phyloP scores from a whole-genome alignment of 257 asterid species.

The Coffea canephora region DNA sequence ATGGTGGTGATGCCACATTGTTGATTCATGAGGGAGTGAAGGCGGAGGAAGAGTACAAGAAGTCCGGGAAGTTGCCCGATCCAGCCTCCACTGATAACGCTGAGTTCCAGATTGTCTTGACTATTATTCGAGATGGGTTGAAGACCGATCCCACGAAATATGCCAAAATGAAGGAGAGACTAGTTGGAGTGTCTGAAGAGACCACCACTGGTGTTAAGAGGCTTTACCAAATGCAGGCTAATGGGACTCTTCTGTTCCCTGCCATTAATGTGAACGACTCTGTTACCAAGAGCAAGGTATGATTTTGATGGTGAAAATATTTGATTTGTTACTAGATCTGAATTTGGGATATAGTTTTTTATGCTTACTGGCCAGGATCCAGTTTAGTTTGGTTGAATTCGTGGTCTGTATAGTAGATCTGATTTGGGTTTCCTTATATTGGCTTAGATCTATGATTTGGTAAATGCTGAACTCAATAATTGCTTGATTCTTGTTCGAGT shows the following conservation, averaged over 20 bases:
- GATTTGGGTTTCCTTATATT: background rate
- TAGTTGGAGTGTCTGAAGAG: slow-evolving; percentile 91
- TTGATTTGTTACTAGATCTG: background rate
- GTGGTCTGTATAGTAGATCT: background rate
- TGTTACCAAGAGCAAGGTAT: slow-evolving; percentile 95
- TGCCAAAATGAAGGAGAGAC: slow-evolving; percentile 71
- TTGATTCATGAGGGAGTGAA: slow-evolving; percentile 88
- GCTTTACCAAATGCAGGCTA: slow-evolving; percentile 83
- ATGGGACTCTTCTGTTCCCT: slow-evolving; percentile 70
- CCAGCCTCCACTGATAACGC: slow-evolving; percentile 71
- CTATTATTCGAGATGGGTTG: slow-evolving; percentile 62
- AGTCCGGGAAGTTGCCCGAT: slow-evolving; percentile 60
- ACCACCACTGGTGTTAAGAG: slow-evolving; percentile 95
- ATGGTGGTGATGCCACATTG: slow-evolving; percentile 82
- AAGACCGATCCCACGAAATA: slow-evolving; percentile 65
- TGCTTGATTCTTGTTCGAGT: background rate
- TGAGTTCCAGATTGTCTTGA: slow-evolving; percentile 77
- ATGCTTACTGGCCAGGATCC: background rate
- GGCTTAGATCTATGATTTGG: background rate
- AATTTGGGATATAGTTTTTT: background rate
- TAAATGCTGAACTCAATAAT: background rate
- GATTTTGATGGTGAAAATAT: no score
- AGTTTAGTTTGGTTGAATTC: background rate
- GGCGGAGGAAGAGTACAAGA: slow-evolving; percentile 72
- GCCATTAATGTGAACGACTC: slow-evolving; percentile 86